Conservation (phyloP, 2,329 filamentous ascomycete species). For the Fusarium subtropicale region DNA sequence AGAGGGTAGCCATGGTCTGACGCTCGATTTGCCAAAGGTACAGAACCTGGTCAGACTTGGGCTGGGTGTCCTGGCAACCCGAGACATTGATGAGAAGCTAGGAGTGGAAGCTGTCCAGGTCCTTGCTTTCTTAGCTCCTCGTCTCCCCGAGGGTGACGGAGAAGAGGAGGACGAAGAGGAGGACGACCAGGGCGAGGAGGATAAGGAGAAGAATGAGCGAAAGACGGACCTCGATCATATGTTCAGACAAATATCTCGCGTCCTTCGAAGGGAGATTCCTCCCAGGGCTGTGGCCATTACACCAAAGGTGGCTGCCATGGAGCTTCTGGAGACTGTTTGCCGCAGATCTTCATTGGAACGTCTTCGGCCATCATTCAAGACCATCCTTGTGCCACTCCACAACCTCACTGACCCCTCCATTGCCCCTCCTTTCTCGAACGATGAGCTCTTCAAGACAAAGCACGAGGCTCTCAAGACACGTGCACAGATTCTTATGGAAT, state of each 20-base stretch:
- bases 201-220: slow-evolving; percentile 56
- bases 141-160: slow-evolving; percentile 58
- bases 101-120: slow-evolving; percentile 84
- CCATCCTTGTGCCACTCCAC: slow-evolving; percentile 72
- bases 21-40: slow-evolving; percentile 73
- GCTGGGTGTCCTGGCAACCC: slow-evolving; percentile 68
- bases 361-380: slow-evolving; percentile 72
- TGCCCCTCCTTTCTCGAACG: slow-evolving; percentile 75
- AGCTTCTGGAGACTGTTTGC: slow-evolving; percentile 77
- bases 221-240: slow-evolving; percentile 73
- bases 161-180: slow-evolving; percentile 55
- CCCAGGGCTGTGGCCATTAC: slow-evolving; percentile 73
- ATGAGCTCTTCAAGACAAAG: slow-evolving; percentile 74
- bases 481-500: slow-evolving; percentile 81
- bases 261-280: slow-evolving; percentile 80
- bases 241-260: slow-evolving; percentile 80
- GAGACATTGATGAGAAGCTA: slow-evolving; percentile 76
- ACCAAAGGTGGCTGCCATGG: slow-evolving; percentile 80
- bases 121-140: slow-evolving; percentile 80
- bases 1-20: slow-evolving; percentile 76
- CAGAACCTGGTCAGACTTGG: slow-evolving; percentile 65
- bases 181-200: slow-evolving; percentile 59
- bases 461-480: slow-evolving; percentile 78
- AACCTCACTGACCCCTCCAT: slow-evolving; percentile 86
- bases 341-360: slow-evolving; percentile 68